These are phyloP conservation scores for Metarhizium humberi DNA, from an alignment of 2,329 filamentous ascomycete genomes.

Conservation along the genomic window DNA sequence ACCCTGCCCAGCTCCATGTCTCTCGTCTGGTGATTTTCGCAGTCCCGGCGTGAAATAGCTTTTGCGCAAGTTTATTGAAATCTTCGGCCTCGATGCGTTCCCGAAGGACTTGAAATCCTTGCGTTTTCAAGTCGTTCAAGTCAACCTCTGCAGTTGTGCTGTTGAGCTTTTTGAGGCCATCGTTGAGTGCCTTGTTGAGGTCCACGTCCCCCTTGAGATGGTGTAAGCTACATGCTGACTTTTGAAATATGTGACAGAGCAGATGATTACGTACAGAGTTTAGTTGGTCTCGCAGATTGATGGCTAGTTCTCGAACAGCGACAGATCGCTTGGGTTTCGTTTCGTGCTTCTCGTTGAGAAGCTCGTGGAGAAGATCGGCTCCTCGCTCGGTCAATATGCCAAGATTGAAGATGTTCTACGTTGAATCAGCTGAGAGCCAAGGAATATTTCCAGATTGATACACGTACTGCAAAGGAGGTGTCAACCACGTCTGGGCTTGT, in stretches of 20 bases:
- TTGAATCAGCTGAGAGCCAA: too few relatives aligned
- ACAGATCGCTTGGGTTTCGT: not conserved
- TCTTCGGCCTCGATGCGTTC: not conserved
- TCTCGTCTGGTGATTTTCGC: not conserved
- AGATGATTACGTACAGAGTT: not conserved
- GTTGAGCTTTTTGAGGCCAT: not conserved
- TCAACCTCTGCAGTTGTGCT: not conserved
- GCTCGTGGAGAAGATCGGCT: not conserved
- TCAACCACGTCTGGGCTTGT: too few relatives aligned
- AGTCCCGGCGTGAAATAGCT: not conserved
- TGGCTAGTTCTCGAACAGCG: not conserved
- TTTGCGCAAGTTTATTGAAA: not conserved
- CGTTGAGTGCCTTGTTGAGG: not conserved
- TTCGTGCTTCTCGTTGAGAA: not conserved
- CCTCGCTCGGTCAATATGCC: not conserved
- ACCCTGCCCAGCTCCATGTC: not conserved
- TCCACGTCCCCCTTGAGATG: not conserved
- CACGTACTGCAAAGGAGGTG: too few relatives aligned
- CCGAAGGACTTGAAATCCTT: not conserved
- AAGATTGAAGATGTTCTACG: not conserved
- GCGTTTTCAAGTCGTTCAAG: not conserved
- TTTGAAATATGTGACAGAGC: not conserved
- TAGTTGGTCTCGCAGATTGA: not conserved
- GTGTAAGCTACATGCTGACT: too few relatives aligned
- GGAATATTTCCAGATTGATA: too few relatives aligned